Conservation (phyloP, 352 stramenopile genomes). For the Phytophthora litchii region DNA sequence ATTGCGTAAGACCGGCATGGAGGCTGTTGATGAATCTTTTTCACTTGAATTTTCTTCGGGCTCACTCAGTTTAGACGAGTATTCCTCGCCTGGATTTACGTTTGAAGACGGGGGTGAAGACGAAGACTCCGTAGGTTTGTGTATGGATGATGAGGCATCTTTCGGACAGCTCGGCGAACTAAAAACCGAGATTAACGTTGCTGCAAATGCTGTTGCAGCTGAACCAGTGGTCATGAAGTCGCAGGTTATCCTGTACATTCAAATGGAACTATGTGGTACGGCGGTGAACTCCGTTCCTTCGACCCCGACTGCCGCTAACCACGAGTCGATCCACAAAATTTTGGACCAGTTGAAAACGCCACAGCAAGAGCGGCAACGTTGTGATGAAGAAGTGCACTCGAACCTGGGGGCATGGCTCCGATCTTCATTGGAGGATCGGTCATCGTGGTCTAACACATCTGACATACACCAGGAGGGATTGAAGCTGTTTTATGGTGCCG, state of each 20-base stretch:
- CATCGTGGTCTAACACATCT: slow-evolving; percentile 41
- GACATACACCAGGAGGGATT: slow-evolving; percentile 64
- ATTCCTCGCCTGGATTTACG: slow-evolving; percentile 58
- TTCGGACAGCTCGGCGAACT: slow-evolving; percentile 30
- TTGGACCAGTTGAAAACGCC: slow-evolving; percentile 46
- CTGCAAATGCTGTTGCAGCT: slow-evolving; percentile 4
- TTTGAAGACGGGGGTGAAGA: slow-evolving; percentile 58
- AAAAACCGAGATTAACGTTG: slow-evolving; percentile 21
- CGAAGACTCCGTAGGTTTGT: slow-evolving; percentile 44
- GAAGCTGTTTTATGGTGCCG: slow-evolving; percentile 64
- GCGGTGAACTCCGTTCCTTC: slow-evolving; percentile 27
- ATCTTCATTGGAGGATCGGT: slow-evolving; percentile 58
- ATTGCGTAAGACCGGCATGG: slow-evolving; percentile 21
- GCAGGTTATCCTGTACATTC: slow-evolving; percentile 74
- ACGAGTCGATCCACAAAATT: slow-evolving; percentile 55
- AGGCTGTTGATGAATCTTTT: slow-evolving; percentile 52
- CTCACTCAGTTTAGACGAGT: slow-evolving; percentile 62
- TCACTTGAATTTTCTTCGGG: slow-evolving; percentile 54
- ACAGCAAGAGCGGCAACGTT: slow-evolving; percentile 28
- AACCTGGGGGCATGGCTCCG: slow-evolving; percentile 76
- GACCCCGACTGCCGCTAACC: slow-evolving; percentile 21
- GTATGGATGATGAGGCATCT: slow-evolving; percentile 31
- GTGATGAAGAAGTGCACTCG: slow-evolving; percentile 48
- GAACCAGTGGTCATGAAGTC: slow-evolving; percentile 36
- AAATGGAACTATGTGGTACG: slow-evolving; percentile 75